Evolutionary conservation across 2,329 filamentous ascomycete genomes (phyloP).

Genomic region (Graphilbum sp.): DNA sequence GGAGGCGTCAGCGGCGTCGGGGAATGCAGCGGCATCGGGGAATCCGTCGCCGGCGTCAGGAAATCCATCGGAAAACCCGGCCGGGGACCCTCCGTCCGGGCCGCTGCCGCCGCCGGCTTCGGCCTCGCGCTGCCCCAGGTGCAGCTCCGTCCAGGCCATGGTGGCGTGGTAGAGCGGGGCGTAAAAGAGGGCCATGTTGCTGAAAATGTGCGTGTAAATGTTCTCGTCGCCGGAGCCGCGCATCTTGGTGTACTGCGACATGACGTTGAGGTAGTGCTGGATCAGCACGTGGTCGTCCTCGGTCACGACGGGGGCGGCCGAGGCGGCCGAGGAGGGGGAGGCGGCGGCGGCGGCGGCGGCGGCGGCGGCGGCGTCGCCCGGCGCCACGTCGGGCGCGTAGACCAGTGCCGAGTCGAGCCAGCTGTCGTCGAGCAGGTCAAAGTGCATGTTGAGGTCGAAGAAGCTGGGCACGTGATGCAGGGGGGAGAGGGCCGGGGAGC

Average conservation of each 20-base stretch:
- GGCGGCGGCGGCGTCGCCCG: too few species aligned
- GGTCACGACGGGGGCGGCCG: too few species aligned
- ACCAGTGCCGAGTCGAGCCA: constrained; percentile 1
- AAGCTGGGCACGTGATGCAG: constrained; percentile 1
- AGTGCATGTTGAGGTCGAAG: constrained; percentile 5
- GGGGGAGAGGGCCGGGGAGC: too few species aligned
- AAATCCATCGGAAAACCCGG: too few species aligned
- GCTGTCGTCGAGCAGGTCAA: constrained; percentile 1
- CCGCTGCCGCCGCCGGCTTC: too few species aligned
- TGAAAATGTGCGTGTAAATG: constrained; percentile 4
- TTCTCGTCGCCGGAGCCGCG: constrained; percentile 3
- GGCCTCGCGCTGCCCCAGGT: constrained; percentile 1
- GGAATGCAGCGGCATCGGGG: too few species aligned
- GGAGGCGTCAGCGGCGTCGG: too few species aligned
- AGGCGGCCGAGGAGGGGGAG: too few species aligned
- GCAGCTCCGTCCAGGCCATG: constrained; percentile 4
- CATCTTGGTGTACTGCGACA: constrained; percentile 3
- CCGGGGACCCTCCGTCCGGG: too few species aligned
- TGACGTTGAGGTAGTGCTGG: constrained; percentile 4
- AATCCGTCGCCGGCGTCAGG: too few species aligned
- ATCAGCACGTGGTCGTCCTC: constrained; percentile 1
- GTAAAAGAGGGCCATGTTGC: constrained; percentile 5
- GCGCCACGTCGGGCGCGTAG: too few species aligned
- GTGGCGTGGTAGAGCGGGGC: constrained; percentile 2
- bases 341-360: too few species aligned